Percentiles rank a stretch among this genome's conserved stretches.
Evolutionary conservation across 768 basidiomycete genomes (phyloP).

Genomic region (Cystobasidium tubakii): DNA sequence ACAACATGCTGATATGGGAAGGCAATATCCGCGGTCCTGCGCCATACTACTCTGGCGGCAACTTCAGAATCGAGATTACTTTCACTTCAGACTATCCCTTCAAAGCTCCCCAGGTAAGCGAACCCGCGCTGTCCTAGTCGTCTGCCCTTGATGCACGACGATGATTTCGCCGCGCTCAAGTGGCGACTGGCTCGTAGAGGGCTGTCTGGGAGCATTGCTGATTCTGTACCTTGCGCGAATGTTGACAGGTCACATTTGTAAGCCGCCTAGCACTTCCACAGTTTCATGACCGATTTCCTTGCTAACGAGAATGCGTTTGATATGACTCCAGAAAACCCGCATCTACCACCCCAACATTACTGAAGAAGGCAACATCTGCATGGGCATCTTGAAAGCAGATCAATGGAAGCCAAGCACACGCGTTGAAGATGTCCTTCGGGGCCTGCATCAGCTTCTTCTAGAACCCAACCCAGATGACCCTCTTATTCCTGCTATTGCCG

Average conservation of each 20-base stretch:
- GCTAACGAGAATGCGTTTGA: not conserved
- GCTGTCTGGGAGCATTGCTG: not conserved
- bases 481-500: constrained; percentile 34
- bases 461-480: constrained; percentile 34
- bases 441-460: constrained; percentile 16
- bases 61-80: constrained; percentile 29
- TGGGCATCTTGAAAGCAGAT: constrained; percentile 30
- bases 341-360: constrained; percentile 38
- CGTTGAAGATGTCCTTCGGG: constrained; percentile 33
- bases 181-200: not conserved
- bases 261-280: not conserved
- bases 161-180: not conserved
- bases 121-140: not conserved
- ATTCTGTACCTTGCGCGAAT: not conserved
- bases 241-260: constrained; percentile 15
- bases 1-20: constrained; percentile 13
- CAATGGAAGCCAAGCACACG: constrained; percentile 34
- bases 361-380: constrained; percentile 34
- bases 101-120: constrained; percentile 30
- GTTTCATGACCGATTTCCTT: not conserved
- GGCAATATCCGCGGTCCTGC: constrained; percentile 26
- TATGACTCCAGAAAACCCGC: constrained; percentile 13
- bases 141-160: not conserved
- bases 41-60: constrained; percentile 34
- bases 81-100: constrained; percentile 34